Evolutionary conservation across 768 basidiomycete species (phyloP).

Genomic region (Chalciporus pseudorubinellus): DNA sequence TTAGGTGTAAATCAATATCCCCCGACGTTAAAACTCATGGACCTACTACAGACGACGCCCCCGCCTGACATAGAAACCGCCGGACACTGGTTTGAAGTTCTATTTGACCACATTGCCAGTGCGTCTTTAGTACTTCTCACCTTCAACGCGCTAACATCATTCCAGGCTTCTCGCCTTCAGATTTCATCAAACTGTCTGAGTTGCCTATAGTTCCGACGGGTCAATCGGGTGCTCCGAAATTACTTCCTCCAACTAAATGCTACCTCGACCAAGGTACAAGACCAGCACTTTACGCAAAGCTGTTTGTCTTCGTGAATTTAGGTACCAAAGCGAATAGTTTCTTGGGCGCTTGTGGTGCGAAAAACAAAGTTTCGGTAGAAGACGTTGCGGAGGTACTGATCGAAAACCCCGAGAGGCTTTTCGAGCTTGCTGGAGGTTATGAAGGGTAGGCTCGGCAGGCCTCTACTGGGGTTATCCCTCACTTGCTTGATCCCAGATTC

Average conservation of each 20-base stretch:
- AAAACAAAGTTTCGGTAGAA: slow-evolving; percentile 74
- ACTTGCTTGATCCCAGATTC: slow-evolving; percentile 48
- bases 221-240: slow-evolving; percentile 30
- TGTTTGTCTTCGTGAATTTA: slow-evolving; percentile 86
- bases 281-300: slow-evolving; percentile 44
- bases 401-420: slow-evolving; percentile 63
- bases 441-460: slow-evolving; percentile 48
- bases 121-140: slow-evolving; percentile 12
- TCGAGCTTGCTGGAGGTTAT: slow-evolving; percentile 59
- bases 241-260: slow-evolving; percentile 58
- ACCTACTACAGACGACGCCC: slow-evolving; percentile 51
- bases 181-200: slow-evolving; percentile 53
- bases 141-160: neutral
- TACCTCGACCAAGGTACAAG: slow-evolving; percentile 29
- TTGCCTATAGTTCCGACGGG: slow-evolving; percentile 61
- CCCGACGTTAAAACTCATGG: slow-evolving; percentile 51
- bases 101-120: slow-evolving; percentile 61
- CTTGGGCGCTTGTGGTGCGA: slow-evolving; percentile 77
- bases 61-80: slow-evolving; percentile 53
- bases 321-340: slow-evolving; percentile 76
- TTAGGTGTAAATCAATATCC: slow-evolving; percentile 68
- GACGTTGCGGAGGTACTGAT: slow-evolving; percentile 69
- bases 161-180: slow-evolving; percentile 49
- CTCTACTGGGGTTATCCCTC: neutral
- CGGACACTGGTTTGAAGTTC: slow-evolving; percentile 56